Conservation (phyloP, 2,329 filamentous ascomycete species). For the Periconia sp. region DNA sequence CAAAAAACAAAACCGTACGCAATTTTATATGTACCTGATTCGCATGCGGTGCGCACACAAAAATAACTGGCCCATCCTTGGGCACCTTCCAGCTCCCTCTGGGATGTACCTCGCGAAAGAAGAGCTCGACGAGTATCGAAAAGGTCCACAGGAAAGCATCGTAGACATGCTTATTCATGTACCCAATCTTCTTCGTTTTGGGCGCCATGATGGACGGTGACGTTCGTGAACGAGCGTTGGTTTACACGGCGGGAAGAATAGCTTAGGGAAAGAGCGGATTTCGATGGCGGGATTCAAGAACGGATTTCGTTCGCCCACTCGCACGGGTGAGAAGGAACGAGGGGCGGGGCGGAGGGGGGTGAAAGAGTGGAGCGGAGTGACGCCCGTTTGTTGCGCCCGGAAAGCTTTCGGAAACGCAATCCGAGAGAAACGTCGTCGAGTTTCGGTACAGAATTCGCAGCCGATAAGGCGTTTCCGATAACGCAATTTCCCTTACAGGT, state of each 20-base stretch:
- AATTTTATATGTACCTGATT: constrained; percentile 54
- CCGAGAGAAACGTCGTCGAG: too few relatives aligned
- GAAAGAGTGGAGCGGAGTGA: too few relatives aligned
- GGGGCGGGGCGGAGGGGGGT: too few relatives aligned
- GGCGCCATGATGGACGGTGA: constrained; percentile 20
- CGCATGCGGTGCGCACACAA: constrained; percentile 94
- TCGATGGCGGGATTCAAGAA: too few relatives aligned
- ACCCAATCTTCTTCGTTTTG: constrained; percentile 35
- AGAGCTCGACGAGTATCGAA: constrained; percentile 86
- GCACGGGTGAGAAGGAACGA: too few relatives aligned
- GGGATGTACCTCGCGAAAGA: constrained; percentile 97
- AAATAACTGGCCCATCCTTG: constrained; percentile 82
- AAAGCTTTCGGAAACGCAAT: too few relatives aligned
- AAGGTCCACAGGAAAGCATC: constrained; percentile 77
- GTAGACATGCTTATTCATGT: constrained; percentile 74
- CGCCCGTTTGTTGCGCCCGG: too few relatives aligned
- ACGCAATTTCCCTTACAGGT: too few relatives aligned
- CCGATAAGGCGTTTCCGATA: too few relatives aligned
- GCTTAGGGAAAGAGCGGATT: too few relatives aligned
- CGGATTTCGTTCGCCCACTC: too few relatives aligned
- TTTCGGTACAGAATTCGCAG: too few relatives aligned
- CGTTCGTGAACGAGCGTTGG: not conserved
- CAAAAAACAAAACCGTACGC: not conserved
- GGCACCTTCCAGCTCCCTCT: constrained; percentile 95
- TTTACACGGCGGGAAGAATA: not conserved